A percentile compares a stretch with the other conserved stretches of the same genome.
Conservation (phyloP, 139 green algal species). For the Nannochloris sp. region DNA sequence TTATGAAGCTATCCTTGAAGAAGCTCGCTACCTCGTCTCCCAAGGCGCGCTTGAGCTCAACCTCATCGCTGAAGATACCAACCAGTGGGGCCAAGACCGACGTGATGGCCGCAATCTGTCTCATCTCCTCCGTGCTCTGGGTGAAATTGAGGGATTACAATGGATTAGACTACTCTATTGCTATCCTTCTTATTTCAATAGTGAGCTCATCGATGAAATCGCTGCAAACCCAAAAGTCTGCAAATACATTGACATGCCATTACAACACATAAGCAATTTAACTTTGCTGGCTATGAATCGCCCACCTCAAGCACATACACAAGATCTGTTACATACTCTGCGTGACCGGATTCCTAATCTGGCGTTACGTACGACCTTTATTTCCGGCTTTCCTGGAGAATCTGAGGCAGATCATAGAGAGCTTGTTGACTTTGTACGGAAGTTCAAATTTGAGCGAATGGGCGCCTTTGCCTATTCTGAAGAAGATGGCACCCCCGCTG, state of each 20-base stretch:
- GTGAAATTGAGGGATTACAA: constrained; percentile 52
- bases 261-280: constrained; percentile 87
- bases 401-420: constrained; percentile 61
- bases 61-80: constrained; percentile 82
- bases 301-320: constrained; percentile 55
- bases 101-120: constrained; percentile 60
- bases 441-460: constrained; percentile 74
- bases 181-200: constrained; percentile 75
- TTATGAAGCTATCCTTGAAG: constrained; percentile 57
- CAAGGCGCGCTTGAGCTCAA: constrained; percentile 74
- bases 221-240: constrained; percentile 77
- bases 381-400: constrained; percentile 79
- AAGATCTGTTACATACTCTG: constrained; percentile 67
- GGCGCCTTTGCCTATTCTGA: constrained; percentile 77
- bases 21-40: constrained; percentile 61
- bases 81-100: constrained; percentile 77
- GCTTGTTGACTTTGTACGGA: constrained; percentile 62
- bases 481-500: constrained; percentile 86
- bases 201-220: constrained; percentile 81
- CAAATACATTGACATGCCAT: constrained; percentile 94
- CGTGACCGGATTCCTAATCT: constrained; percentile 69
- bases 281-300: constrained; percentile 82
- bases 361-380: constrained; percentile 85
- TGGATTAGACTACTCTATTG: constrained; percentile 87
- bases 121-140: constrained; percentile 67